Percentiles rank a stretch among this genome's conserved stretches.
Evolutionary conservation across 2,329 filamentous ascomycete genomes (phyloP).

Genomic region (Juglanconis oblonga): DNA sequence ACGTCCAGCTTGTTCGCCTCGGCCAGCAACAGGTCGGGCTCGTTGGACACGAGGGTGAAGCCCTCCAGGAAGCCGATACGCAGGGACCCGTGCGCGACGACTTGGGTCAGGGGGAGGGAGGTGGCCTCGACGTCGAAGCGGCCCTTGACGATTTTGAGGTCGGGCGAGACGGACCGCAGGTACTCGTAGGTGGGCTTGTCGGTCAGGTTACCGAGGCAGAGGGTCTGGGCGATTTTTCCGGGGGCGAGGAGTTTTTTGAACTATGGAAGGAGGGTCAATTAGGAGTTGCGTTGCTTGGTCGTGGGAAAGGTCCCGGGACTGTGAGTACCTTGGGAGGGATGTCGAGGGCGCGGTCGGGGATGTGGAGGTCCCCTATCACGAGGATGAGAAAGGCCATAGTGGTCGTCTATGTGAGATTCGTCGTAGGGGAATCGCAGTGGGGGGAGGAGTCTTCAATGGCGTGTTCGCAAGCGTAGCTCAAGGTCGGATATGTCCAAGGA

Average conservation of each 20-base stretch:
- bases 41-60: constrained; percentile 64
- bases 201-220: constrained; percentile 77
- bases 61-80: constrained; percentile 67
- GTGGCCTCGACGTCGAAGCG: constrained; percentile 66
- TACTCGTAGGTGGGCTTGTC: constrained; percentile 80
- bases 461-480: background rate
- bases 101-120: constrained; percentile 62
- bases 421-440: background rate
- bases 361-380: constrained; percentile 90
- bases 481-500: no score
- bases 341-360: constrained; percentile 86
- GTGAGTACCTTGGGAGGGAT: constrained; percentile 77
- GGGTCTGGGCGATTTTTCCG: constrained; percentile 78
- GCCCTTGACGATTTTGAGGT: constrained; percentile 68
- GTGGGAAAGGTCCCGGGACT: constrained; percentile 12
- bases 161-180: constrained; percentile 70
- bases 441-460: background rate
- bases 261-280: constrained; percentile 37
- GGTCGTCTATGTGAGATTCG: constrained; percentile 9
- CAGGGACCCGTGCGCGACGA: constrained; percentile 63
- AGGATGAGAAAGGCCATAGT: constrained; percentile 87
- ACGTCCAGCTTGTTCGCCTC: constrained; percentile 68
- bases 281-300: constrained; percentile 5
- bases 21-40: constrained; percentile 64
- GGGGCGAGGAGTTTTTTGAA: constrained; percentile 84